Conservation (phyloP, 495 filamentous ascomycete species). For the Geoglossum glabrum region DNA sequence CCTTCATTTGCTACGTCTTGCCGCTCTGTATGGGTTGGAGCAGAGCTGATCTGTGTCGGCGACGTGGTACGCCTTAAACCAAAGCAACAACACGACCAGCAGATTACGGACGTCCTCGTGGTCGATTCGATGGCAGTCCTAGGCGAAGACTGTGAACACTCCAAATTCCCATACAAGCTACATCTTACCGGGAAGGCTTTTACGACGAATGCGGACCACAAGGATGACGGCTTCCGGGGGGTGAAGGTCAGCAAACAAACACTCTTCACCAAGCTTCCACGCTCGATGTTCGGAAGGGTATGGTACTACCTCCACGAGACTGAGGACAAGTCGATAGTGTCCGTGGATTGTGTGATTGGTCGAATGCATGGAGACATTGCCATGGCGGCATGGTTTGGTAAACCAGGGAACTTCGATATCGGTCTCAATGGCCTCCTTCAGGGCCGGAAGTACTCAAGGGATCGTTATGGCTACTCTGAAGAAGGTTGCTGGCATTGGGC, state of each 20-base stretch:
- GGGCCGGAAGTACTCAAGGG: background rate
- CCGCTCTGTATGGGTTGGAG: slow-evolving; percentile 34
- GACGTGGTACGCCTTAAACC: slow-evolving; percentile 27
- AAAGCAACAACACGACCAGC: background rate
- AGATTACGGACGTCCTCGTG: slow-evolving; percentile 30
- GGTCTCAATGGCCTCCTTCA: background rate
- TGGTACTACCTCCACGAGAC: slow-evolving; percentile 28
- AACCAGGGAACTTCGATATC: background rate
- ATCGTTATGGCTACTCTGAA: background rate
- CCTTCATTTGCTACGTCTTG: slow-evolving; percentile 30
- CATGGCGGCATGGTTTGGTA: background rate
- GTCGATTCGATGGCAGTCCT: slow-evolving; percentile 30
- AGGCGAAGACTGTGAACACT: slow-evolving; percentile 19
- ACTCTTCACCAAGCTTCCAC: slow-evolving; percentile 15
- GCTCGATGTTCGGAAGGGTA: slow-evolving; percentile 23
- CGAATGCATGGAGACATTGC: background rate
- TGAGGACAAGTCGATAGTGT: background rate
- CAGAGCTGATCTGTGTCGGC: slow-evolving; percentile 30
- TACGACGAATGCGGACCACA: slow-evolving; percentile 19
- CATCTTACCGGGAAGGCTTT: slow-evolving; percentile 27
- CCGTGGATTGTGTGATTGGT: background rate
- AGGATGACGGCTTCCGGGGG: background rate
- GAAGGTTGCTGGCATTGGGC: background rate
- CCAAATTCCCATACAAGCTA: slow-evolving; percentile 23
- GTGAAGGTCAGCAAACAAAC: slow-evolving; percentile 4